Conservation (phyloP, 2,329 filamentous ascomycete genomes). For the Colletotrichum australisinense region DNA sequence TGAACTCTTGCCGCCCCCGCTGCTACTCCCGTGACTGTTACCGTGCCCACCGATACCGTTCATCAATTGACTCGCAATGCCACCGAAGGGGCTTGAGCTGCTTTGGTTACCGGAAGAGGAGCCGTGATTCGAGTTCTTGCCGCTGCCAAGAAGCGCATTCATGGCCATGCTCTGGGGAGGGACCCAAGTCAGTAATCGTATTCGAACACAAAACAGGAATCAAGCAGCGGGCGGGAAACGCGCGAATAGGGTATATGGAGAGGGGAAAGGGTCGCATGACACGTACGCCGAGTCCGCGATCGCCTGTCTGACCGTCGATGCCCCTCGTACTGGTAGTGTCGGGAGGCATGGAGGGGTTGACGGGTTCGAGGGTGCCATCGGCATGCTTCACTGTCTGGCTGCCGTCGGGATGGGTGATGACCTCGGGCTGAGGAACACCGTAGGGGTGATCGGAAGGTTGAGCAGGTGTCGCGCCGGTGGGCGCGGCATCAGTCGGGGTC, state of each 20-base stretch:
- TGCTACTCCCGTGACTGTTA: conserved; percentile 41
- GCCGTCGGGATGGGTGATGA: conserved; percentile 73
- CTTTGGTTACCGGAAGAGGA: conserved; percentile 42
- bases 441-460: conserved; percentile 70
- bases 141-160: conserved; percentile 63
- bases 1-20: conserved; percentile 51
- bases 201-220: background rate
- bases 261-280: conserved; percentile 4
- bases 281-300: conserved; percentile 75
- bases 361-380: conserved; percentile 71
- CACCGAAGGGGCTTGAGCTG: conserved; percentile 54
- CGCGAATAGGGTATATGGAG: background rate
- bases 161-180: conserved; percentile 66
- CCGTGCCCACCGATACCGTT: conserved; percentile 47
- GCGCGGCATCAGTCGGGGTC: conserved; percentile 73
- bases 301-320: conserved; percentile 63
- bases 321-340: conserved; percentile 62
- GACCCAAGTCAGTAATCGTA: conserved; percentile 22
- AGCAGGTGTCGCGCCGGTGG: conserved; percentile 69
- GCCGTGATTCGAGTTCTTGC: conserved; percentile 55
- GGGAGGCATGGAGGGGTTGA: conserved; percentile 59
- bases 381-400: conserved; percentile 70
- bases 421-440: conserved; percentile 64
- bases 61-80: conserved; percentile 60
- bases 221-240: background rate